Evolutionary conservation across 176 grass and related monocot species (phyloP).

Genomic region (Panicum miliaceum): DNA sequence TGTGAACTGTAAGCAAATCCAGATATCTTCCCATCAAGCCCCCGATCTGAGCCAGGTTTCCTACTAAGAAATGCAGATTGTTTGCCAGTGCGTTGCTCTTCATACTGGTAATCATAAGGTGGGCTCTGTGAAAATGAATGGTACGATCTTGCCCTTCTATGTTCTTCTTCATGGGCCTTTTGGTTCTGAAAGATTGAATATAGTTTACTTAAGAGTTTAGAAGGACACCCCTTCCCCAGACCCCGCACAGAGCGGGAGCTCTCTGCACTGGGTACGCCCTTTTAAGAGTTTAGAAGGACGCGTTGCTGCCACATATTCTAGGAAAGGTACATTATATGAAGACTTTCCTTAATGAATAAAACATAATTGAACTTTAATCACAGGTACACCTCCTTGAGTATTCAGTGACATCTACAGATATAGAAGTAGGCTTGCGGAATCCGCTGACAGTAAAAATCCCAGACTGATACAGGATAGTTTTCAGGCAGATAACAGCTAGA

Average conservation of each 20-base stretch:
- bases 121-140: constrained; percentile 95
- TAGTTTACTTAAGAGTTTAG: constrained; percentile 1
- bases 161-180: constrained; percentile 77
- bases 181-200: constrained; percentile 55
- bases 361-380: background rate
- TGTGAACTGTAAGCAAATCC: constrained; percentile 60
- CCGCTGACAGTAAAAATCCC: background rate
- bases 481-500: background rate
- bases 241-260: too few relatives aligned
- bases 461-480: constrained; percentile 12
- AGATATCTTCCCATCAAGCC: constrained; percentile 69
- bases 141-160: constrained; percentile 77
- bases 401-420: background rate
- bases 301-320: constrained; percentile 8
- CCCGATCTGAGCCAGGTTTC: constrained; percentile 87
- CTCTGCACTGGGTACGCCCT: too few relatives aligned
- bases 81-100: constrained; percentile 75
- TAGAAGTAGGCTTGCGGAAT: background rate
- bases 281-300: background rate
- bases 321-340: background rate
- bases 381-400: background rate
- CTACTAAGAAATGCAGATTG: constrained; percentile 65
- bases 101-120: constrained; percentile 82
- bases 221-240: too few relatives aligned
- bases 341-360: background rate